Evolutionary conservation across 371 early-diverging fungal species (phyloP), one percentile per base, ranked within the genome.

Genomic region (Apophysomyces ossiformis): DNA sequence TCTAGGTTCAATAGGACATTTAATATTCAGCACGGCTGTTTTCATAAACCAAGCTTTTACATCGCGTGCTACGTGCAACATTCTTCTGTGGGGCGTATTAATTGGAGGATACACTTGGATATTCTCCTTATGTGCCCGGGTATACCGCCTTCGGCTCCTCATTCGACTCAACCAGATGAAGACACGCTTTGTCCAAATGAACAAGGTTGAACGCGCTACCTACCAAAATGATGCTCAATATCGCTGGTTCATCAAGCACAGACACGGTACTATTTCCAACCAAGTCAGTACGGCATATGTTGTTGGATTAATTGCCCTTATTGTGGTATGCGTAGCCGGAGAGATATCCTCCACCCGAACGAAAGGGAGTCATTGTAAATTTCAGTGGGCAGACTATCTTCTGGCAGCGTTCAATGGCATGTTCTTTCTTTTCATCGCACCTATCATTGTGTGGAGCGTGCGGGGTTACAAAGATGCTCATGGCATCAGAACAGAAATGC

Each of bases 71-170:
- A 59, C 71, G 0, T 81, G 81, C 44, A 60, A 77, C 32, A n/a
- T 76, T 1, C 26, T 64, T 7, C 44, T 74, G 0, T 81, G 76
- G 74, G 78, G 76, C 7, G 60, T 69, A 0, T 9, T 69, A 7
- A 11, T 74, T 15, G 81, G 81, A 8, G 70, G 71, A 16, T 77
- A 72, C 35, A 74, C 74, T 0, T 81, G 81, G 81, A 65, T 71
- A 1, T 75, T 65, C 64, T 71, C 81, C 5, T 65, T 75, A n/a
- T 58, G 60, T 13, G 66, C 70, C 61, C 67, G 78, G 16, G 74
- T 78, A 0, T 69, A 69, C 37, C 46, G 81, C 1, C 67, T 81
- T 4, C 54, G 63, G n/a, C 70, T 68, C n/a, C 60, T 77, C 5
- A 69, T 74, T 37, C 44, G 67, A 37, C 58, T 77, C 1, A 76